Evolutionary conservation across 306 rosid species (phyloP).

Genomic region (Malus sieversii): DNA sequence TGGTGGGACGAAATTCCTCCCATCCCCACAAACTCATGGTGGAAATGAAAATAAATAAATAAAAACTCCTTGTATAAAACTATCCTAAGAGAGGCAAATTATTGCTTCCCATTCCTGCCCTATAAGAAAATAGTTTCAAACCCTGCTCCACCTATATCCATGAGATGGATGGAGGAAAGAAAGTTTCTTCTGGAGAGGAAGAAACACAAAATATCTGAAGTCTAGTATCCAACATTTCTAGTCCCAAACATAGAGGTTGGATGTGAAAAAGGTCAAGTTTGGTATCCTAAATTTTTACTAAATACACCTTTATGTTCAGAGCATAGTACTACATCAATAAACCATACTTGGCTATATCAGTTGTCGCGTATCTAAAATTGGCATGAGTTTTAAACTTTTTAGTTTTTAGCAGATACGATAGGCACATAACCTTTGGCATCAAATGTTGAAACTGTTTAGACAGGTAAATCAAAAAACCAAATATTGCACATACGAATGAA

Average conservation of each 20-base stretch:
- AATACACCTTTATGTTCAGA: not conserved
- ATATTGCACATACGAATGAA: slow-evolving; percentile 2
- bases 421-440: not conserved
- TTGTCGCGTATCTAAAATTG: not conserved
- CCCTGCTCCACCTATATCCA: not conserved
- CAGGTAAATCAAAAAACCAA: not conserved
- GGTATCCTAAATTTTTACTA: not conserved
- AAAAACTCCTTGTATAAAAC: not conserved
- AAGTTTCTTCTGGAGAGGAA: not conserved
- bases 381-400: not conserved
- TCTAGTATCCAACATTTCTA: not conserved
- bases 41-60: too few species aligned
- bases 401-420: not conserved
- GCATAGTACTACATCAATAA: not conserved
- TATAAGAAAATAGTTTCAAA: not conserved
- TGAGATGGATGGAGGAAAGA: not conserved
- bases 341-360: not conserved
- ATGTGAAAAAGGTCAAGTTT: not conserved
- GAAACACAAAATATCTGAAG: not conserved
- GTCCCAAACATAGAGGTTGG: not conserved
- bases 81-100: not conserved
- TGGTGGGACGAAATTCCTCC: not conserved
- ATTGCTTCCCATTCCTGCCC: not conserved
- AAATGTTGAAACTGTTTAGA: not conserved
- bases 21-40: not conserved